These are phyloP conservation scores for Alternaria consortialis DNA, from an alignment of 2,329 filamentous ascomycete genomes.

Conservation along the genomic window DNA sequence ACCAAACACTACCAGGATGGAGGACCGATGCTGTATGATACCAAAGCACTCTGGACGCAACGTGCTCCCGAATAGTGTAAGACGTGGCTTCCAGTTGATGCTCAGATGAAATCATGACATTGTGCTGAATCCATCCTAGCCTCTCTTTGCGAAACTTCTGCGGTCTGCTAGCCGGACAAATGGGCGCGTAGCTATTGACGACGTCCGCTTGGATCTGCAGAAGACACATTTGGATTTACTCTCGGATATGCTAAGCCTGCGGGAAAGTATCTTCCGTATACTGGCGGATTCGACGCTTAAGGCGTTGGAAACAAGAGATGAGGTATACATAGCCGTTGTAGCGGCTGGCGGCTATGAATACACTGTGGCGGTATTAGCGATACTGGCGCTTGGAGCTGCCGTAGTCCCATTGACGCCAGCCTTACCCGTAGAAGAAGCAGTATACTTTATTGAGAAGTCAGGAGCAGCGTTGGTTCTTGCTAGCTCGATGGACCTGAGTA, in stretches of 20 bases:
- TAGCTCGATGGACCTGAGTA: constrained; percentile 46
- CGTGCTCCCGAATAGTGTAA: constrained; percentile 46
- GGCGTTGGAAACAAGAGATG: constrained; percentile 45
- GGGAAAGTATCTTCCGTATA: constrained; percentile 46
- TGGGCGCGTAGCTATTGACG: constrained; percentile 51
- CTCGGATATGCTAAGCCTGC: constrained; percentile 56
- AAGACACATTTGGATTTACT: constrained; percentile 56
- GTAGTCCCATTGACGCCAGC: constrained; percentile 57
- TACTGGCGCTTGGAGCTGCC: constrained; percentile 58
- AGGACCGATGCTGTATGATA: constrained; percentile 38
- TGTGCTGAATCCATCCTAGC: constrained; percentile 31
- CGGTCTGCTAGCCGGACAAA: constrained; percentile 50
- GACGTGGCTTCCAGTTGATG: neutral
- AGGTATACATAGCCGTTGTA: constrained; percentile 57
- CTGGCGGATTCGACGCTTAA: constrained; percentile 38
- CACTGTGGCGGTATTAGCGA: constrained; percentile 58
- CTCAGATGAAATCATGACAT: neutral
- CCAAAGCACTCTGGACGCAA: constrained; percentile 39
- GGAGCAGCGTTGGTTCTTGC: constrained; percentile 51
- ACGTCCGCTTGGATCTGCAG: constrained; percentile 49
- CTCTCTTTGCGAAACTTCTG: constrained; percentile 54
- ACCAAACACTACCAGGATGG: constrained; percentile 25
- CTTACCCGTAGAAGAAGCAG: constrained; percentile 55
- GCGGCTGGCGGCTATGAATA: constrained; percentile 60
- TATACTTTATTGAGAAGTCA: constrained; percentile 57